phyloP scores from a whole-genome alignment of 2,329 filamentous ascomycete genomes.

The Penicillium sp. region DNA sequence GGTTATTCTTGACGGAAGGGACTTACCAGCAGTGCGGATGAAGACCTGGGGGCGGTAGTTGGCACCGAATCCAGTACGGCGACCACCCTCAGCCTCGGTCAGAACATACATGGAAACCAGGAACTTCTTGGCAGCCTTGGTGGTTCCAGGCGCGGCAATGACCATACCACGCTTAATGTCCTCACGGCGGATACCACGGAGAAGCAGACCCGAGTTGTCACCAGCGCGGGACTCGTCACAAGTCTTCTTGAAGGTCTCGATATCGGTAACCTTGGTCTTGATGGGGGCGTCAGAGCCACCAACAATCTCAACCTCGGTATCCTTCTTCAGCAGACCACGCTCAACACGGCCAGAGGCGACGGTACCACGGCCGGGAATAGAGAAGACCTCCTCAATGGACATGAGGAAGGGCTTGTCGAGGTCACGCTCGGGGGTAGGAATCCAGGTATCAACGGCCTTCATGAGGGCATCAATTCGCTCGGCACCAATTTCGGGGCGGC shows the following conservation, averaged over 20 bases:
- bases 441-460: constrained; percentile 89
- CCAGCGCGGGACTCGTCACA: constrained; percentile 95
- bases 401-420: constrained; percentile 99
- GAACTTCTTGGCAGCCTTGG: constrained; percentile 90
- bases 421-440: constrained; percentile 90
- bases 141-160: constrained; percentile 75
- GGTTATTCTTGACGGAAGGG: constrained; percentile 8
- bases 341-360: constrained; percentile 97
- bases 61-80: constrained; percentile 91
- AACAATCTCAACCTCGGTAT: constrained; percentile 90
- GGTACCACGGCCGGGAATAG: constrained; percentile 89
- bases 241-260: constrained; percentile 99
- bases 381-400: constrained; percentile 94
- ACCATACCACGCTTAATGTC: constrained; percentile 96
- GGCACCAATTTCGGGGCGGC: constrained; percentile 81
- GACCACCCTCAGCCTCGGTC: constrained; percentile 96
- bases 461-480: constrained; percentile 91
- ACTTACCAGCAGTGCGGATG: constrained; percentile 78
- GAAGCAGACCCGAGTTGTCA: constrained; percentile 96
- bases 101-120: constrained; percentile 95
- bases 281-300: constrained; percentile 79
- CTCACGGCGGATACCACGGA: constrained; percentile 94
- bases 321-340: constrained; percentile 90
- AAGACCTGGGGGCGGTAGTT: constrained; percentile 98
- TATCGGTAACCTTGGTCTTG: constrained; percentile 99